Base-by-base conservation (phyloP, 2,329 filamentous ascomycete genomes). In the Penicillium fuscoglaucum region DNA sequence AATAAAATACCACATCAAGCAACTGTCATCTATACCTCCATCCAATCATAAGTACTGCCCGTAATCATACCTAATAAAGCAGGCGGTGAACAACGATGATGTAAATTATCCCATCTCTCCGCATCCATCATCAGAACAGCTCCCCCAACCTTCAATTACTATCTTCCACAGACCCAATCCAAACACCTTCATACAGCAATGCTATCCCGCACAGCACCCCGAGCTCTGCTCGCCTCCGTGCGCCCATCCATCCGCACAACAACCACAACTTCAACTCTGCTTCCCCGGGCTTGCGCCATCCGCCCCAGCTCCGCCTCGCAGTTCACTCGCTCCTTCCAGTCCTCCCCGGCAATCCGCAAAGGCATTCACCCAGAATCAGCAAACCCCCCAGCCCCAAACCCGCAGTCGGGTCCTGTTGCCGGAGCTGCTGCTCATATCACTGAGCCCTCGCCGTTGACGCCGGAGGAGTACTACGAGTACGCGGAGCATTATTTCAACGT, bases 401-500 rank as follows among this genome's bases (percentile, higher is more conserved):
- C 77, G 41, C 66, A 76, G 45, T 59, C 66, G 39, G 54, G 63
- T 29, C 79, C 81, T 63, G 66, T 81, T 60, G 72, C 76, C 48
- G 71, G 79, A 56, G 66, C 70, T 58, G 64, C 74, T 62, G 52
- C 73, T 62, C 72, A 79, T 66, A 72, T 80, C 51, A 77, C 74
- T 24, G 80, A 82, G 59, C 81, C 89, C 0, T 86, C 87, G 2
- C 82, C 89, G 49, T 80, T 97, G 61, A 84, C 84, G 2, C 84
- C 88, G 3, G 79, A 82, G 28, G 80, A 91, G 70, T 98, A 96
- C 74, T 88, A 96, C 71, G 83, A 89, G 57, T 80, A 90, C 31
- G 86, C 92, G 29, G 90, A 97, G 70, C 75, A 82, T 50, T 96
- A 90, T 74, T 82, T 98, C 67, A 82, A 88, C 55, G 74, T 78